Percentiles rank a stretch among this genome's conserved stretches.
phyloP scores from a whole-genome alignment of 305 asterid genomes.

The Solanum hybrid region DNA sequence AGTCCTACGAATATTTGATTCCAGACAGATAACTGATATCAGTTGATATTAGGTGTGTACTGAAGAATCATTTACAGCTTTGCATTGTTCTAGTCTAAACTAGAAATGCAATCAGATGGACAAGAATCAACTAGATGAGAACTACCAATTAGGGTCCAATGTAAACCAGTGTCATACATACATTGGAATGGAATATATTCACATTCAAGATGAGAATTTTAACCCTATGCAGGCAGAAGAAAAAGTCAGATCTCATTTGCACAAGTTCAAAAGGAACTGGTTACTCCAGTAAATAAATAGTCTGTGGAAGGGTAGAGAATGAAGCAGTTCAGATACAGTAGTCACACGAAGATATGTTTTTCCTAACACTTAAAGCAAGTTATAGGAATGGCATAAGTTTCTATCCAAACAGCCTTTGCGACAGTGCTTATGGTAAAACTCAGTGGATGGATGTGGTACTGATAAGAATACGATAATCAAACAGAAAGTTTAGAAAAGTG shows the following conservation, averaged over 20 bases:
- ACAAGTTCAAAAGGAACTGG: neutral
- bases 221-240: neutral
- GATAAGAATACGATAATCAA: neutral
- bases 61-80: neutral
- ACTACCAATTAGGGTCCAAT: neutral
- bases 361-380: neutral
- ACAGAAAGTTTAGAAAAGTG: neutral
- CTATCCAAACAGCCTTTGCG: neutral
- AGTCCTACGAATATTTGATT: neutral
- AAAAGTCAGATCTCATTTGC: neutral
- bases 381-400: neutral
- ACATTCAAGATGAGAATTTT: neutral
- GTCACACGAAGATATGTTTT: neutral
- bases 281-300: neutral
- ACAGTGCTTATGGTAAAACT: neutral
- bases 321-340: constrained; percentile 2
- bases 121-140: neutral
- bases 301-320: neutral
- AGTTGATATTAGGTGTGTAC: neutral
- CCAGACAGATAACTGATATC: neutral
- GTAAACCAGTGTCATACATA: neutral
- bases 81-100: neutral
- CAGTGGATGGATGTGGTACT: neutral
- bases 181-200: neutral
- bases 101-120: neutral